Evolutionary conservation across 306 rosid genomes (phyloP), one percentile per base, ranked within the genome.

Genomic region (Cajanus cajan): DNA sequence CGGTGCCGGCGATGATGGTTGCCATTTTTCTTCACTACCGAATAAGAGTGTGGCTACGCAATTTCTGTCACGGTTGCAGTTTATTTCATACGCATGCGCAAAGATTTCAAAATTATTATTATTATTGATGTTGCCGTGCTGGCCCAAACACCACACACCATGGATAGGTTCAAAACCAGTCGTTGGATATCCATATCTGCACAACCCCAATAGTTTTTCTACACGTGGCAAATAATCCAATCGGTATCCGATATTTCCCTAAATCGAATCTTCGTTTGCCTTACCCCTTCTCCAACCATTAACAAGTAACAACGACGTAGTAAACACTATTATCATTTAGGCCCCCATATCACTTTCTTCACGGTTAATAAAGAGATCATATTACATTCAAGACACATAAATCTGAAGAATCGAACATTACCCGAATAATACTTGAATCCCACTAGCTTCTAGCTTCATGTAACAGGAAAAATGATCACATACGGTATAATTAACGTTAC

Each of bases 171-270:
- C 71, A 48, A 57, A 79, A 57, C 89, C 84, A 80, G 74, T 74
- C 75, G 36, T 57, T 85, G 15, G 79, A 87, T 85, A 78, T 82
- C 90, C 74, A 39, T 78, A 91, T 93, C 92, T 77, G 75, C 77
- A 16, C 6, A 6, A 10, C 15, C 31, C 97, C 93, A 91, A 83
- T 73, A 14, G 36, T 0, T 3, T 68, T 58, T 31, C 5, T 70
- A 87, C 96, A 89, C 93, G 89, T 87, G 92, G 85, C 86, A 55
- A 62, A 14, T 36, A 74, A 89, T 84, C 88, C 45, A 5, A 41
- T 71, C 21, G 19, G 10, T 22, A 65, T 39, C 62, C 68, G 22
- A 33, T 74, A 39, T 41, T 70, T 31, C 76, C 15, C 57, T 72
- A 58, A 36, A 8, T 36, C 7, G 41, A 34, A 33, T 22, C 14